These are phyloP conservation scores for Sapria himalayana DNA, from an alignment of 345 rosid genomes.

Conservation along the genomic window DNA sequence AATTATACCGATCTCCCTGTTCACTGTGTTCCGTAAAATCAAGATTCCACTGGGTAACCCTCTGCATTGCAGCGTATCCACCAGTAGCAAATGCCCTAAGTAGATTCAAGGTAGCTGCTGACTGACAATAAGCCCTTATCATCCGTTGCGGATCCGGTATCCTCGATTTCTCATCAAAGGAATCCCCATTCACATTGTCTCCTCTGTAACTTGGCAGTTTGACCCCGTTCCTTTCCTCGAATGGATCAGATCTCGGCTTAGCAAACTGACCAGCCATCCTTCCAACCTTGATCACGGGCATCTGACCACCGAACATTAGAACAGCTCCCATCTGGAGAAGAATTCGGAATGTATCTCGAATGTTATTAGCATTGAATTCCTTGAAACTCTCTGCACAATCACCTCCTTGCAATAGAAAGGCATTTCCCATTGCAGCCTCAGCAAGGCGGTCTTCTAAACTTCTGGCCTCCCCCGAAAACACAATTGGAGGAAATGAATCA, in stretches of 20 bases:
- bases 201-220: constrained; percentile 63
- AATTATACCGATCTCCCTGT: constrained; percentile 51
- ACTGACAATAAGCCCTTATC: constrained; percentile 57
- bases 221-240: constrained; percentile 46
- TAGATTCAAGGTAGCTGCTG: constrained; percentile 63
- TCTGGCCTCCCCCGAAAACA: constrained; percentile 51
- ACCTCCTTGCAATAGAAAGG: constrained; percentile 51
- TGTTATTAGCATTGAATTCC: constrained; percentile 50
- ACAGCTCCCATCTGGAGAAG: constrained; percentile 61
- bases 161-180: constrained; percentile 36
- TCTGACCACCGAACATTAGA: constrained; percentile 57
- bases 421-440: constrained; percentile 54
- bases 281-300: constrained; percentile 60
- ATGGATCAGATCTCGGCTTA: constrained; percentile 46
- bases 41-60: constrained; percentile 67
- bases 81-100: constrained; percentile 69
- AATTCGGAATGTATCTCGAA: constrained; percentile 51
- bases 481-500: constrained; percentile 39
- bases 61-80: constrained; percentile 72
- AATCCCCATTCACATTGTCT: constrained; percentile 49
- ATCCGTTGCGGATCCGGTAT: constrained; percentile 49
- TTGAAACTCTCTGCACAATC: constrained; percentile 70
- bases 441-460: constrained; percentile 24
- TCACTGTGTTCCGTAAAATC: constrained; percentile 47
- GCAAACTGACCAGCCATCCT: constrained; percentile 76